Conservation (phyloP, 179 eudicot genomes). For the Beta macrorhiza region DNA sequence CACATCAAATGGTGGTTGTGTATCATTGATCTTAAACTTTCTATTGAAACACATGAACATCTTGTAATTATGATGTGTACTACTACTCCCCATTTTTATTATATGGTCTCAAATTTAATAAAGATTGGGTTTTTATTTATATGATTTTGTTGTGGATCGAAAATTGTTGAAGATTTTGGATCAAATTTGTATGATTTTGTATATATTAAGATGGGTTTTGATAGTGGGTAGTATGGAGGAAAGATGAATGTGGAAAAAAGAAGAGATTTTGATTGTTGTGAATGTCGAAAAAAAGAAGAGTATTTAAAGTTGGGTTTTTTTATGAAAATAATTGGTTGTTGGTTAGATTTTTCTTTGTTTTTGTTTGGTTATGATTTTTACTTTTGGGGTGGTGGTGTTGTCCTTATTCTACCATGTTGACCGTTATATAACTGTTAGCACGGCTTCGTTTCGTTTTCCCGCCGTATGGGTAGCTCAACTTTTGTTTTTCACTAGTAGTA, state of each 20-base stretch:
- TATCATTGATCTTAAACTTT: conserved; percentile 64
- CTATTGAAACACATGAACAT: conserved; percentile 74
- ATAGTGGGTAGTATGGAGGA: neutral
- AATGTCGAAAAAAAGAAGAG: neutral
- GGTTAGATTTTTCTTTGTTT: neutral
- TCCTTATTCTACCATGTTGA: conserved; percentile 14
- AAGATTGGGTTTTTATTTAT: neutral
- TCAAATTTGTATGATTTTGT: neutral
- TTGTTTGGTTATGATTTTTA: no score
- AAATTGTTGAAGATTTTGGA: no score
- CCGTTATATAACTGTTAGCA: conserved; percentile 20
- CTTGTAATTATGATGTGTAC: conserved; percentile 56
- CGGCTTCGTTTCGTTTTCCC: conserved; percentile 21
- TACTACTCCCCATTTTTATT: conserved; percentile 24
- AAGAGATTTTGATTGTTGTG: neutral
- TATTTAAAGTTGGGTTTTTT: no score
- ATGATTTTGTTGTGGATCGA: neutral
- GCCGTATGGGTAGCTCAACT: conserved; percentile 13
- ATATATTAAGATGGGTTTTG: neutral
- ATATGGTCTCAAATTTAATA: neutral
- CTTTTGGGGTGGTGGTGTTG: neutral
- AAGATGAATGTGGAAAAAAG: neutral
- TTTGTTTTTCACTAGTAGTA: neutral
- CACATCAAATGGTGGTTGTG: conserved; percentile 71
- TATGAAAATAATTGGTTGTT: neutral